phyloP scores from a whole-genome alignment of 2,329 filamentous ascomycete genomes.

The Aschersonia sp. region DNA sequence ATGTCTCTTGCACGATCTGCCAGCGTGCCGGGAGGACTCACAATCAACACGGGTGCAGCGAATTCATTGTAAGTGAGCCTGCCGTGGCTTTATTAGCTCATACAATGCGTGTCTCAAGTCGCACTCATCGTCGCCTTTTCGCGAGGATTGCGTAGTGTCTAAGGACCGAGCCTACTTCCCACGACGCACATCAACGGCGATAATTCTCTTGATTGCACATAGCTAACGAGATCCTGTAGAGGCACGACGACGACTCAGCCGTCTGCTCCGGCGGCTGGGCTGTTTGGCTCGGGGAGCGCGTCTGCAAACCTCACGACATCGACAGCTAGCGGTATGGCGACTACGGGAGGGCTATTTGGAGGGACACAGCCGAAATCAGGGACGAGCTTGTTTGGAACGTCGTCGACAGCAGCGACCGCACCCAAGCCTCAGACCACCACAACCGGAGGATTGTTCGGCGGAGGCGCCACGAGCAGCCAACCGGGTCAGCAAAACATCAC shows the following conservation, averaged over 20 bases:
- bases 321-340: constrained; percentile 17
- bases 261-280: constrained; percentile 17
- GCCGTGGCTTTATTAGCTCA: too few relatives aligned
- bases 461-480: constrained; percentile 8
- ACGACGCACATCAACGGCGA: too few relatives aligned
- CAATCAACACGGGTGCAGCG: constrained; percentile 48
- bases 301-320: constrained; percentile 13
- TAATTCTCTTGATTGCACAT: too few relatives aligned
- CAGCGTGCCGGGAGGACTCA: constrained; percentile 44
- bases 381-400: constrained; percentile 16
- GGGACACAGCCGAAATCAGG: constrained; percentile 12
- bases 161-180: too few relatives aligned
- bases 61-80: constrained; percentile 26
- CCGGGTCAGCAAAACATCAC: constrained; percentile 1
- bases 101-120: too few relatives aligned
- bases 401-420: constrained; percentile 10
- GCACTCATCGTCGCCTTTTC: neutral
- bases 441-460: constrained; percentile 13
- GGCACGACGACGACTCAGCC: constrained; percentile 15
- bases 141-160: neutral
- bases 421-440: constrained; percentile 7
- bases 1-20: constrained; percentile 42
- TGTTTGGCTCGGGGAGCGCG: constrained; percentile 20
- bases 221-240: constrained; percentile 5
- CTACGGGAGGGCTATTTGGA: constrained; percentile 22